These are phyloP conservation scores for Chalciporus chontae DNA, from an alignment of 768 basidiomycete species.

Conservation along the genomic window DNA sequence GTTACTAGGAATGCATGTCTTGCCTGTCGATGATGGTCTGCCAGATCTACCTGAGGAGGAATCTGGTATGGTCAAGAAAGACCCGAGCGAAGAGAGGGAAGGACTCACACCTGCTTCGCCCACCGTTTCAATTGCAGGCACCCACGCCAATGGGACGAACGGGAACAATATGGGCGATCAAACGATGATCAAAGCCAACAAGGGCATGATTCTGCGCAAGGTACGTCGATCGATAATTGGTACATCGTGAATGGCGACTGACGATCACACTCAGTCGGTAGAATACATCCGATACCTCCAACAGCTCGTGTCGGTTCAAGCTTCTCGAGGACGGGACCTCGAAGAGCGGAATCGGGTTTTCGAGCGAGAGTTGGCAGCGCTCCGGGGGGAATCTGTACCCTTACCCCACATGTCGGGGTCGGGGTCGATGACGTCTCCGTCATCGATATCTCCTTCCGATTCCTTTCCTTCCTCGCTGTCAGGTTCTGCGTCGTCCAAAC, in stretches of 20 bases:
- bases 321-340: slow-evolving; percentile 72
- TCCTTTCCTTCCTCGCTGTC: background rate
- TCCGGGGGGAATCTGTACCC: slow-evolving; percentile 17
- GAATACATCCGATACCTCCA: slow-evolving; percentile 72
- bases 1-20: slow-evolving; percentile 22
- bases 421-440: background rate
- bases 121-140: slow-evolving; percentile 13
- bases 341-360: slow-evolving; percentile 60
- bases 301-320: slow-evolving; percentile 79
- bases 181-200: slow-evolving; percentile 79
- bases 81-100: slow-evolving; percentile 30
- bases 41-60: slow-evolving; percentile 30
- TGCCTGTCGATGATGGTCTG: slow-evolving; percentile 23
- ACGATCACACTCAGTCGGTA: slow-evolving; percentile 35
- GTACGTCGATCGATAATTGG: slow-evolving; percentile 26
- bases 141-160: slow-evolving; percentile 6
- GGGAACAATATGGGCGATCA: slow-evolving; percentile 25
- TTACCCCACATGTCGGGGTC: background rate
- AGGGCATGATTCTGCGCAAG: slow-evolving; percentile 90
- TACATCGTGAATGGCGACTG: slow-evolving; percentile 2
- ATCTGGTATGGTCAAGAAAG: slow-evolving; percentile 21
- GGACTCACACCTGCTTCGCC: slow-evolving; percentile 18
- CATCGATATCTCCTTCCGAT: background rate
- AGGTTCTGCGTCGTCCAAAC: background rate
- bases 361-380: slow-evolving; percentile 27